Percentiles rank a stretch among this genome's conserved stretches.
These are phyloP conservation scores for Kuraishia capsulata DNA, from an alignment of 805 yeast species.

Conservation along the genomic window DNA sequence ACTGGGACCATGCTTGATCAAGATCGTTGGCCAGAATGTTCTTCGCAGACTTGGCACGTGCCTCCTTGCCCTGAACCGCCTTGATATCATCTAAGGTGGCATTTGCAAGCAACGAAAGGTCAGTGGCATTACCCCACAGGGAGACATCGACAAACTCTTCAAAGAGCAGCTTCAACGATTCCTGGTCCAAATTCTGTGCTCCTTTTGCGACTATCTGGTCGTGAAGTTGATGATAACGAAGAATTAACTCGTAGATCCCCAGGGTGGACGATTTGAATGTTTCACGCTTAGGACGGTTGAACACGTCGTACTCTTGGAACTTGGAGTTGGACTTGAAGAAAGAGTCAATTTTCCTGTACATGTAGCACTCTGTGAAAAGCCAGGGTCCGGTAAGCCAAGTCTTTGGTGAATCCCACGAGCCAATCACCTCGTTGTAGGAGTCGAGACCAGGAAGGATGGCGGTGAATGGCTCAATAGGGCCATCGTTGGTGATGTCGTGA, in stretches of 20 bases:
- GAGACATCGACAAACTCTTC: conserved; percentile 82
- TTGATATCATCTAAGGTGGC: conserved; percentile 87
- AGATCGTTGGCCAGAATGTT: conserved; percentile 74
- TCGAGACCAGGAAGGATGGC: conserved; percentile 32
- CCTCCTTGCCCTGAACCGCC: conserved; percentile 84
- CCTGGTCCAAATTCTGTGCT: conserved; percentile 23
- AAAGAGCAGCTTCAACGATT: conserved; percentile 49
- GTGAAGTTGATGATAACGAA: conserved; percentile 40
- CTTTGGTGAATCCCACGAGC: conserved; percentile 8
- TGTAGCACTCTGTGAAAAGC: conserved; percentile 78
- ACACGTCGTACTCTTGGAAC: conserved; percentile 64
- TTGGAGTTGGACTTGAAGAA: conserved; percentile 27
- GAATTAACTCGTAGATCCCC: conserved; percentile 79
- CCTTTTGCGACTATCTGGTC: conserved; percentile 14
- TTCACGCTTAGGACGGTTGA: conserved; percentile 56
- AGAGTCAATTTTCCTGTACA: conserved; percentile 59
- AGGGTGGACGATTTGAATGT: conserved; percentile 66
- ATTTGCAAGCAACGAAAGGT: conserved; percentile 79
- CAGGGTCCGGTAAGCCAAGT: conserved; percentile 88
- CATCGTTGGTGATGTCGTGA: conserved; percentile 32
- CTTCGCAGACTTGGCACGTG: conserved; percentile 71
- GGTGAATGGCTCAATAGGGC: conserved; percentile 32
- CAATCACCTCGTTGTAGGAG: conserved; percentile 42
- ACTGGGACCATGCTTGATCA: conserved; percentile 51
- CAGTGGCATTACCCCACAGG: conserved; percentile 98